phyloP scores from a whole-genome alignment of 1,139 yeast genomes.

The Meyerozyma sp. region DNA sequence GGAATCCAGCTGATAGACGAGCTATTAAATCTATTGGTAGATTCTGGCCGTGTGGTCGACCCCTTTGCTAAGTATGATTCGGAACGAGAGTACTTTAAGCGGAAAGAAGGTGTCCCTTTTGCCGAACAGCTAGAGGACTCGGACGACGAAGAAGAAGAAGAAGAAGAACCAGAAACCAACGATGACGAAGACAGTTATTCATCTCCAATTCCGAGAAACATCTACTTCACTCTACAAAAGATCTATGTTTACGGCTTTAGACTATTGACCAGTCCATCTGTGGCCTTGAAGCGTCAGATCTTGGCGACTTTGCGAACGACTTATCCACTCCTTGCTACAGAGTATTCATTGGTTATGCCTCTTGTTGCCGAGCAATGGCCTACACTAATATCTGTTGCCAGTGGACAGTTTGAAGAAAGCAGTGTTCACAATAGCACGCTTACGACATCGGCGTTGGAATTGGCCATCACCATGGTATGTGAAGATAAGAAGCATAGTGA shows the following conservation, averaged over 20 bases:
- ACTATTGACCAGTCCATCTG: constrained; percentile 64
- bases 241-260: constrained; percentile 68
- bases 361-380: constrained; percentile 72
- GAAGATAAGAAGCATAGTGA: constrained; percentile 24
- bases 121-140: constrained; percentile 27
- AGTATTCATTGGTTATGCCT: constrained; percentile 57
- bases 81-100: constrained; percentile 28
- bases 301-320: constrained; percentile 45
- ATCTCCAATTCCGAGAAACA: constrained; percentile 55
- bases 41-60: constrained; percentile 30
- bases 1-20: constrained; percentile 40
- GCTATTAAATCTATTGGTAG: constrained; percentile 35
- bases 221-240: constrained; percentile 54
- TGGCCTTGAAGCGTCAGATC: constrained; percentile 49
- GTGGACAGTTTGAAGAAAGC: constrained; percentile 26
- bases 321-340: constrained; percentile 61
- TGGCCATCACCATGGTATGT: constrained; percentile 23
- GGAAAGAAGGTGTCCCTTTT: constrained; percentile 29
- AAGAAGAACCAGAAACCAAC: constrained; percentile 20
- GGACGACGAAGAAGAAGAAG: constrained; percentile 41
- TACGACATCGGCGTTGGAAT: constrained; percentile 13
- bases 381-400: constrained; percentile 18
- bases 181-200: constrained; percentile 42
- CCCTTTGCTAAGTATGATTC: constrained; percentile 25
- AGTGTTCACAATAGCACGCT: neutral